Evolutionary conservation across 768 basidiomycete genomes (phyloP), one percentile per base, ranked within the genome.

Genomic region (Leccinum ochraceum): DNA sequence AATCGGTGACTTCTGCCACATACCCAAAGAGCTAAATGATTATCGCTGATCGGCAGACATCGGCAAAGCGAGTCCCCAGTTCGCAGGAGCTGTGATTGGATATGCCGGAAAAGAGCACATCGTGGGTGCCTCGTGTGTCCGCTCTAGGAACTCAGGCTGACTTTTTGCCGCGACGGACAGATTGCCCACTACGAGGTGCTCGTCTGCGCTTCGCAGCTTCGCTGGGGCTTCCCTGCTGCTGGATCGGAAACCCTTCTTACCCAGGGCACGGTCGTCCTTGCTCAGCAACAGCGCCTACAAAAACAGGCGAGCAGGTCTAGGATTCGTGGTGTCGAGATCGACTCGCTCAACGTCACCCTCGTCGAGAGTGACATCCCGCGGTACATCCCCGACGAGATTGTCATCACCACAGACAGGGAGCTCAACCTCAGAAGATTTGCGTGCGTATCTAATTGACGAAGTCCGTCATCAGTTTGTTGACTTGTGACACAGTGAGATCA

Each of bases 31-130:
- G 16, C 56, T 62, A 24, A 26, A 17, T 34, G 4, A 20, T 16
- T 28, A 16, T 10, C 9, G n/a, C 51, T 30, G 51, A 39, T 60
- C 16, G 20, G 4, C 32, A 77, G 77, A 77, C 36, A 63, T 78
- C 16, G 76, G 76, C 6, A 77, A 73, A 63, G 74, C 75, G 55
- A 67, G 71, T 3, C 57, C 65, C 30, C 74, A 77, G 30, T 68
- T 67, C 13, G 3, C 66, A 22, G 76, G 76, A 20, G 76, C 74
- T 1, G 63, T 67, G 3, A 70, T 78, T 20, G 66, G 69, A 26
- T 77, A 63, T 56, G 71, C 71, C 24, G 77, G 77, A 4, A 76
- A 66, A 54, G 76, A 77, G 53, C 69, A 67, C 58, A 66, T 69
- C 3, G 76, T 77, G 62, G 36, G 68, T 34, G 22, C 46, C 17